Conservation (phyloP, 2,329 filamentous ascomycete genomes). For the Calonectria naviculata region DNA sequence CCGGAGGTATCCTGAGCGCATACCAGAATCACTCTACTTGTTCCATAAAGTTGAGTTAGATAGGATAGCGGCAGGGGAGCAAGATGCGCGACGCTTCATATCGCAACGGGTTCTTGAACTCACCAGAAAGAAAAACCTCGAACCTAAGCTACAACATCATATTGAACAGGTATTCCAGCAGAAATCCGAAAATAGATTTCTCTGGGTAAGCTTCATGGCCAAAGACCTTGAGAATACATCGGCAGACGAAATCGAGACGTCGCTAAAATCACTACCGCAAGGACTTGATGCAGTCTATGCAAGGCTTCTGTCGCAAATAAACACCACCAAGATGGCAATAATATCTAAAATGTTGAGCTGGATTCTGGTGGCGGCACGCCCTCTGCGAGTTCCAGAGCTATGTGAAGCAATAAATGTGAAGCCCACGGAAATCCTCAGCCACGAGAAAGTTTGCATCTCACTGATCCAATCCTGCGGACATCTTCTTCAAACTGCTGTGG, state of each 20-base stretch:
- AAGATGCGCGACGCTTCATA: not conserved
- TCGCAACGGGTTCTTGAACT: not conserved
- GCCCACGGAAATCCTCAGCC: not conserved
- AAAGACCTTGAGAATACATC: conserved; percentile 15
- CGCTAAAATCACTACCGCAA: conserved; percentile 5
- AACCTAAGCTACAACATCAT: accelerated
- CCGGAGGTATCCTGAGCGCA: not conserved
- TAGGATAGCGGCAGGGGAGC: accelerated
- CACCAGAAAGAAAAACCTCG: not conserved
- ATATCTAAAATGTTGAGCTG: conserved; percentile 1
- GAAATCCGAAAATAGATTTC: conserved; percentile 16
- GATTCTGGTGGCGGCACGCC: not conserved
- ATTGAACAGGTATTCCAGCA: conserved; percentile 7
- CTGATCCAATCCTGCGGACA: conserved; percentile 16
- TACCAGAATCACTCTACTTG: not conserved
- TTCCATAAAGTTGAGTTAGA: not conserved
- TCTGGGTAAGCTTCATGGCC: conserved; percentile 26
- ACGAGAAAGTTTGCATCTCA: not conserved
- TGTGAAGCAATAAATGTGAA: conserved; percentile 13
- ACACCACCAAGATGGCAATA: not conserved
- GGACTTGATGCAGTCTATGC: conserved; percentile 21
- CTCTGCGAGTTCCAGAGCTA: not conserved
- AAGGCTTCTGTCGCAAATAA: not conserved
- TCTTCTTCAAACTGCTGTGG: conserved; percentile 14
- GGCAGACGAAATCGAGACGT: not conserved